Percentiles rank a stretch among this genome's conserved stretches.
phyloP scores from a whole-genome alignment of 75 land plant species.

The Cryptomeria japonica region DNA sequence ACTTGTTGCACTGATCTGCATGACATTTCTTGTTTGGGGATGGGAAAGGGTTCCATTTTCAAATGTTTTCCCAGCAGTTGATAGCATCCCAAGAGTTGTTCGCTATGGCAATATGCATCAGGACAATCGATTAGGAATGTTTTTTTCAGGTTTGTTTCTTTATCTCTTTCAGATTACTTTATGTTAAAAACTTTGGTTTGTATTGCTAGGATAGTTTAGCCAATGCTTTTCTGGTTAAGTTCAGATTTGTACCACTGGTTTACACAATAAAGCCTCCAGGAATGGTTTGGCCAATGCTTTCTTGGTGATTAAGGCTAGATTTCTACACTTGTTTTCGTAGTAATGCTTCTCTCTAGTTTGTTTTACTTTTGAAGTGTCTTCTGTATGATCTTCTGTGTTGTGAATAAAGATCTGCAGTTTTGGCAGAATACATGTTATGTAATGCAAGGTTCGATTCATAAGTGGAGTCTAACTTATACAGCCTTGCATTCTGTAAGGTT shows the following conservation, averaged over 20 bases:
- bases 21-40: slow-evolving; percentile 36
- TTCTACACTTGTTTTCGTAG: no score
- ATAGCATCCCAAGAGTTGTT: slow-evolving; percentile 2
- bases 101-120: slow-evolving; percentile 8
- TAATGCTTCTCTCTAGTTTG: background rate
- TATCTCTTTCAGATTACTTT: background rate
- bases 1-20: slow-evolving; percentile 32
- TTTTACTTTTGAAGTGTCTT: background rate
- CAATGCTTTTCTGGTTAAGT: background rate
- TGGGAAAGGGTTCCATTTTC: slow-evolving; percentile 41
- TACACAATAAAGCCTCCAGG: background rate
- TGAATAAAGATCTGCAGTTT: background rate
- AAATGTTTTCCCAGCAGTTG: background rate
- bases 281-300: no score
- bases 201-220: background rate
- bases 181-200: background rate
- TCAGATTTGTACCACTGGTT: background rate
- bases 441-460: background rate
- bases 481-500: background rate
- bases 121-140: slow-evolving; percentile 7
- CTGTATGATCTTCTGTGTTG: background rate
- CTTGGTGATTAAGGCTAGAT: no score
- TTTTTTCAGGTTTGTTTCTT: slow-evolving; percentile 33
- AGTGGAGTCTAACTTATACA: background rate
- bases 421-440: background rate